Base-by-base conservation (phyloP, 257 asterid genomes). In the Solanum arcanum region DNA sequence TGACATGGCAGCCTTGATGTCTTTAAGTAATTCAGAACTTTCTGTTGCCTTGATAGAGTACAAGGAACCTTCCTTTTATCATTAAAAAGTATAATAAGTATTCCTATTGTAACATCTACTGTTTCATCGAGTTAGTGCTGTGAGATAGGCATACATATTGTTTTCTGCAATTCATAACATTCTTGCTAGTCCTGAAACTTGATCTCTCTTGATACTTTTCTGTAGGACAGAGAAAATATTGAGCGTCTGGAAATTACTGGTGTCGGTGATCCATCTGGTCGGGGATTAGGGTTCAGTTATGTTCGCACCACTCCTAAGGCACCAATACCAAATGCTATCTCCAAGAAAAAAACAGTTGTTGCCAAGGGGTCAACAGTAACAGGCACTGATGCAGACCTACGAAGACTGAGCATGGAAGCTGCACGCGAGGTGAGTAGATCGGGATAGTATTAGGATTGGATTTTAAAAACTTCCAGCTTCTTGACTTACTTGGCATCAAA, bases 371-470 rank as follows among this genome's bases (percentile, higher is more conserved):
- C 99, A 78, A 97, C 99, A 84, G 99, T 97, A 49, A 97, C 99
- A 44, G 99, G 99, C 83, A 97, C 99, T 81, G 99, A 97, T 92
- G 99, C 99, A 76, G 99, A 97, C 92, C 92, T 97, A 46, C 98
- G 99, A 82, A 95, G 99, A 90, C 91, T 97, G 94, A 97, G 99
- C 96, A 97, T 97, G 99, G 99, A 96, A 86, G 99, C 98, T 89
- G 99, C 99, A 44, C 92, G 98, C 87, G 99, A 96, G 97, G 99
- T 97, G 80, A 86, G 95, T 91, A 85, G 83, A 59, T 83, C 75
- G 81, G 87, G 20, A 84, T 27, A 49, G 64, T 81, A 31, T 6
- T 81, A 29, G 46, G 41, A 49, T 81, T 81, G 44, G 31, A 52
- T 31, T 81, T 81, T 81, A 81, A 49, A 49, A 73, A 29, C 12